Evolutionary conservation across 1,284 basidiomycete species (phyloP).

Genomic region (Ceratobasidium sp.): DNA sequence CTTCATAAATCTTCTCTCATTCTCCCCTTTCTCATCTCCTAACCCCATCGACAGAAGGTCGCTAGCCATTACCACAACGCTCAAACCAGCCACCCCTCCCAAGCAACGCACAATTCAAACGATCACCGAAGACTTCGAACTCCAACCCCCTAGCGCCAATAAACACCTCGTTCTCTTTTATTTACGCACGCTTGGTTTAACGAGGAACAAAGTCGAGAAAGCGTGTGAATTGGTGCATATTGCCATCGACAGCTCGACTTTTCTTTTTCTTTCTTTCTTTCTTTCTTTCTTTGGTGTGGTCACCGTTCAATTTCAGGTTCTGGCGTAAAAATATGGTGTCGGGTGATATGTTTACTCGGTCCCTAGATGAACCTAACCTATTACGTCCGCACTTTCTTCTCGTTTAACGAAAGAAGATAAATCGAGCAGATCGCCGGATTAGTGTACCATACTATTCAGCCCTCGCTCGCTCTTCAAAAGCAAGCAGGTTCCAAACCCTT

Average conservation of each 20-base stretch:
- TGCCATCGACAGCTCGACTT: conserved; percentile 87
- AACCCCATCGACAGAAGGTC: conserved; percentile 77
- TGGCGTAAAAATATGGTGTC: conserved; percentile 93
- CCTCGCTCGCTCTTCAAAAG: conserved; percentile 89
- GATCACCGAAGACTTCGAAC: conserved; percentile 87
- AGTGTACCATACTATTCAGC: conserved; percentile 92
- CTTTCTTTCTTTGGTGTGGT: too few relatives aligned
- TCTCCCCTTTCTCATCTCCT: too few relatives aligned
- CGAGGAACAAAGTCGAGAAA: conserved; percentile 98
- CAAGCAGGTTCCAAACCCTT: conserved; percentile 95
- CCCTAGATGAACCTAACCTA: conserved; percentile 97
- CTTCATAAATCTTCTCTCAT: conserved; percentile 26
- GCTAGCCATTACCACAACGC: conserved; percentile 95
- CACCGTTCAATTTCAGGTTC: conserved; percentile 13
- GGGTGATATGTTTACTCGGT: conserved; percentile 92
- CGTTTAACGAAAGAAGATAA: conserved; percentile 93
- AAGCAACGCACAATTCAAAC: conserved; percentile 92
- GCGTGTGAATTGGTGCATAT: conserved; percentile 97
- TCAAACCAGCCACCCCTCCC: conserved; percentile 93
- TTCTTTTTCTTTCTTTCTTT: conserved; percentile 20
- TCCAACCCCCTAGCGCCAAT: conserved; percentile 97
- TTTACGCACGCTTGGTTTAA: conserved; percentile 93
- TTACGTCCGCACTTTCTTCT: conserved; percentile 94
- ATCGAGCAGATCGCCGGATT: conserved; percentile 91
- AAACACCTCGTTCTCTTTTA: conserved; percentile 99